A percentile compares a stretch with the other conserved stretches of the same genome.
These are phyloP conservation scores for Pseudognaphalium luteoalbum DNA, from an alignment of 129 eudicot genomes.

Conservation along the genomic window DNA sequence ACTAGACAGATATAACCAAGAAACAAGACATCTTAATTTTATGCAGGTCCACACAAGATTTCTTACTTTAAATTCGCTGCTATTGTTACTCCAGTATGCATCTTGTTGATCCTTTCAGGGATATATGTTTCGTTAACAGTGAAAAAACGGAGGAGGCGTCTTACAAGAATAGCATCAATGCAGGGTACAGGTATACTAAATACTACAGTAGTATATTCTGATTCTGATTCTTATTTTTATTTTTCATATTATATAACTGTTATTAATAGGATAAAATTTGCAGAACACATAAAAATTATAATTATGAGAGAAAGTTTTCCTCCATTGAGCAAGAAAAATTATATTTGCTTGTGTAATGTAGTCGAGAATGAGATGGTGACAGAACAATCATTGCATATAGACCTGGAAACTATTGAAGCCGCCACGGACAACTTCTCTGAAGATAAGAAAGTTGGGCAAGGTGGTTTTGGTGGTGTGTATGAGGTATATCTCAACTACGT, in stretches of 20 bases:
- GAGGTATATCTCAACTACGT: conserved; percentile 5
- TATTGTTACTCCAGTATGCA: conserved; percentile 5
- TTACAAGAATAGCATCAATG: not conserved
- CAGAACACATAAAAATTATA: no score
- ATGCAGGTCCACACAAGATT: not conserved
- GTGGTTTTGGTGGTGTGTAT: conserved; percentile 37
- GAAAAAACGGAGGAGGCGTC: conserved; percentile 3
- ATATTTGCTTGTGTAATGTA: not conserved
- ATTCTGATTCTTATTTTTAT: no score
- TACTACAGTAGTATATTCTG: no score
- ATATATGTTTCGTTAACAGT: not conserved
- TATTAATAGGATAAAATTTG: no score
- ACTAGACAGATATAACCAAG: no score
- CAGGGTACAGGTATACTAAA: not conserved
- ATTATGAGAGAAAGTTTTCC: no score
- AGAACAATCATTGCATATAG: conserved; percentile 20
- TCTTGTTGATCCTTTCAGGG: not conserved
- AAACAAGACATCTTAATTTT: not conserved
- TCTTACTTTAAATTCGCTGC: not conserved
- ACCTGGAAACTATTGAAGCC: conserved; percentile 18
- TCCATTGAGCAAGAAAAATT: no score
- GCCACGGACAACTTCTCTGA: conserved; percentile 36
- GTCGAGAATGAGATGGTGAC: conserved; percentile 19
- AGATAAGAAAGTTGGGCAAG: conserved; percentile 39
- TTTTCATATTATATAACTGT: no score